Base-by-base conservation (phyloP, 208 protist species). In the Novymonas esmeraldas region DNA sequence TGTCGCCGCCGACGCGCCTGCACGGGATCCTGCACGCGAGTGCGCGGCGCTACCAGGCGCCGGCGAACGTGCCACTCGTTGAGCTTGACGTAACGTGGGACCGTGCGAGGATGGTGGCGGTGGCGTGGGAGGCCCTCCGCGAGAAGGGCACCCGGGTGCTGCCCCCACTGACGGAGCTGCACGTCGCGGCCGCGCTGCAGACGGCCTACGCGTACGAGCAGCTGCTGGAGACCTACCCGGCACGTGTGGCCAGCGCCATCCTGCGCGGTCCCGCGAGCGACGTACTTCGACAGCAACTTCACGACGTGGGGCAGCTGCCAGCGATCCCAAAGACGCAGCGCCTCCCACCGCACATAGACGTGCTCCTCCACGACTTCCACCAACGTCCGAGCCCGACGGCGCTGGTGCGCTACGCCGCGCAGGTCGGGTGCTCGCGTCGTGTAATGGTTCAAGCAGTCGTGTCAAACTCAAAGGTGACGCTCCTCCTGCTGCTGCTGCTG, bases 291-390 rank as follows among this genome's bases (percentile, higher is more conserved):
- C 14, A 62, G 7, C 48, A 68, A 20, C 38, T 90, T 7, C 29
- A 55, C 7, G 29, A 51, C n/a, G 29, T 56, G 28, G 20, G 76
- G 2, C 64, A 77, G 3, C n/a, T 54, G 24, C 38, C 64, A 6
- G 20, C 66, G 11, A 56, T 89, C 6, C 55, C 49, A 5, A 70
- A 70, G 33, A 63, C 73, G 26, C 51, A 49, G 28, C 31, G 44
- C 0, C 18, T 52, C 6, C 51, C 59, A 28, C 34, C 38, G 4
- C 28, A 56, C 38, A 58, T 80, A 14, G 65, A 81, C 29, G 58
- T 81, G 5, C 22, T 79, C 18, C 57, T 88, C 14, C 85, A 91
- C 61, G 75, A 86, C 64, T 91, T 91, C 41, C 51, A 73, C n/a
- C 59, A 64, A 1, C 56, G 82, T 39, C 76, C 78, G 2, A 80